Base-by-base conservation (phyloP, 768 basidiomycete species). In the Lanmaoa rubissima region DNA sequence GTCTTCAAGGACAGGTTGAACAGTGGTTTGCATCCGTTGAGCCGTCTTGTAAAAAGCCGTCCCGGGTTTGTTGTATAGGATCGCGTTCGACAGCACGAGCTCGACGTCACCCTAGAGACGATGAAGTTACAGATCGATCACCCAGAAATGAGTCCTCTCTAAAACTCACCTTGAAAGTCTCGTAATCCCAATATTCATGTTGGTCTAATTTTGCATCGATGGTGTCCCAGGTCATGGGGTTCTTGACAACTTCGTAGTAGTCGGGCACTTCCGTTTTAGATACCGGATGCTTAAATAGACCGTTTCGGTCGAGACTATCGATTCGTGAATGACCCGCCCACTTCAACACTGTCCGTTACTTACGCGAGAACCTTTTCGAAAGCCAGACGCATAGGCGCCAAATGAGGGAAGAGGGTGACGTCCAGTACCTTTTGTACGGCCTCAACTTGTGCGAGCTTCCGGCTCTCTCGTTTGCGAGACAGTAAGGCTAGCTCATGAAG, bases 181-280 rank as follows among this genome's bases (percentile, higher is more conserved):
- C 77, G 0, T 90, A 70, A 65, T 91, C 85, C 78, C 86, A 85
- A 71, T 98, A 98, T 65, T 88, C 83, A 57, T 92, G 87, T 36
- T 79, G 78, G 50, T 95, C 89, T 32, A 99, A 76, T 69, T 92
- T 96, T 31, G 74, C 72, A 45, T 92, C 87, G 65, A 99, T 96
- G 31, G 78, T 79, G 13, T 78, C 79, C 86, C 95, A 94, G 58
- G 87, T 88, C 92, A 97, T 97, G 0, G 97, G 97, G 4, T 80
- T 76, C 64, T 85, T 80, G 65, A 99, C 80, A 36, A 97, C 77
- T 45, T 92, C 88, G 65, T 89, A 93, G 69, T 99, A 99, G 66
- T 98, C 95, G 1, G 90, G 91, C 0, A 95, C 92, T 40, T 89
- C 83, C 1, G 73, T 75, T 61, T 78, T 85, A 41, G 85, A 87